Base-by-base conservation (phyloP, 179 eudicot genomes). In the Pouteria campechiana region DNA sequence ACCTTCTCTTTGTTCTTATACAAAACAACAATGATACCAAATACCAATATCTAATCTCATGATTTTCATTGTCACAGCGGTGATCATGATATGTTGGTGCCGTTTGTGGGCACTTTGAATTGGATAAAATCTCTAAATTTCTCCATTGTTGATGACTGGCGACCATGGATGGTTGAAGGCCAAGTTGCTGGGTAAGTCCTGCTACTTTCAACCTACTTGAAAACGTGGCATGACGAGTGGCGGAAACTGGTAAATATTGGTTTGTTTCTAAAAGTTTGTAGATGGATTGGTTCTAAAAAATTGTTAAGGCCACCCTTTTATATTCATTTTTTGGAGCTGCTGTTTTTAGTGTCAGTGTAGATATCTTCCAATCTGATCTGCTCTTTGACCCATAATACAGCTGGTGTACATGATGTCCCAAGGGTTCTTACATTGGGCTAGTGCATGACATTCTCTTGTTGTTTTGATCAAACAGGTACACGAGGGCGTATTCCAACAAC, bases 111-210 rank as follows among this genome's bases (percentile, higher is more conserved):
- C 5, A 59, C 75, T 7, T 17, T 29, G 3, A 20, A 28, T 33
- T 68, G 74, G 74, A 63, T 68, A 14, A 48, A 19, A 3, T 5
- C 33, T 2, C 61, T 68, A 0, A 51, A 55, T 31, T 15, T 57
- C 0, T 23, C 44, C 0, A 13, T 57, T 14, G 42, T 34, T 7
- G 48, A 51, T 18, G 32, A 44, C 0, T 57, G 74, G 74, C 44
- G 48, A 9, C 52, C 65, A 4, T 63, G 68, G 69, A 35, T 27
- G 17, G 46, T 44, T 1, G 32, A 57, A 8, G 60, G 57, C 20
- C 61, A 61, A 68, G 54, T 61, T 7, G 63, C 59, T 40, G 73
- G 73, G 61, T 66, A 23, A 19, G 42, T 37, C 33, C 7, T 7
- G 8, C 36, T 24, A 0, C 20, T 2, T 17, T 14, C 20, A n/a